phyloP scores from a whole-genome alignment of 108 stramenopile species.

The Skeletonema potamos region DNA sequence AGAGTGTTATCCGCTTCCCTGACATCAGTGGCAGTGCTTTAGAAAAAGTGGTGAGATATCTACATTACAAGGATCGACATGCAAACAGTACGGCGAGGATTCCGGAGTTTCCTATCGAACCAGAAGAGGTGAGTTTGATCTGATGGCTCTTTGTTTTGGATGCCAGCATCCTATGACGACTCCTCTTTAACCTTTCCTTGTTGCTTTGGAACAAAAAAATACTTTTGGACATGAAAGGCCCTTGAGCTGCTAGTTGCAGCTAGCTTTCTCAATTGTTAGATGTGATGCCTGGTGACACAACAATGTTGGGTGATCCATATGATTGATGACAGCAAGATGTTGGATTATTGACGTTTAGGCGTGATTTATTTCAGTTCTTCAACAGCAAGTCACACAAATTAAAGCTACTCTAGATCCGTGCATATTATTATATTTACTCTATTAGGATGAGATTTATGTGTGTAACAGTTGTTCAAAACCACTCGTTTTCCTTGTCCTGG shows the following conservation, averaged over 20 bases:
- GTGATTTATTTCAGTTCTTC: too few relatives aligned
- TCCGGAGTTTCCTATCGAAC: conserved; percentile 85
- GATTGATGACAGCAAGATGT: background rate
- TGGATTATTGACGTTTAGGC: too few relatives aligned
- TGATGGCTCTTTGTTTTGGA: background rate
- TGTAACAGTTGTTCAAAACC: conserved; percentile 53
- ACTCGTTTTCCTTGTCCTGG: conserved; percentile 25
- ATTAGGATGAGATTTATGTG: too few relatives aligned
- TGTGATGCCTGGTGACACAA: background rate
- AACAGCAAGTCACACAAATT: background rate
- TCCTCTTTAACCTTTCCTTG: too few relatives aligned
- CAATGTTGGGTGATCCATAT: background rate
- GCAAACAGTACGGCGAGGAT: conserved; percentile 60
- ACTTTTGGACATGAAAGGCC: conserved; percentile 35
- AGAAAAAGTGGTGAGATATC: conserved; percentile 79
- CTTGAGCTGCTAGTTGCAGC: conserved; percentile 85
- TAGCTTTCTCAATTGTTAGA: conserved; percentile 78
- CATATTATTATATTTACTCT: background rate
- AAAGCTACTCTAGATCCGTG: background rate
- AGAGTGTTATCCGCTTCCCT: conserved; percentile 80
- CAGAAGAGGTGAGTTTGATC: conserved; percentile 54
- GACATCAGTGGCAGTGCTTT: conserved; percentile 70
- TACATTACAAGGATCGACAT: conserved; percentile 79
- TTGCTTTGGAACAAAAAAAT: too few relatives aligned
- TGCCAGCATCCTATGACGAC: too few relatives aligned